Percentiles rank a stretch among this genome's conserved stretches.
phyloP scores from a whole-genome alignment of 495 filamentous ascomycete species.

The Collariella sp. region DNA sequence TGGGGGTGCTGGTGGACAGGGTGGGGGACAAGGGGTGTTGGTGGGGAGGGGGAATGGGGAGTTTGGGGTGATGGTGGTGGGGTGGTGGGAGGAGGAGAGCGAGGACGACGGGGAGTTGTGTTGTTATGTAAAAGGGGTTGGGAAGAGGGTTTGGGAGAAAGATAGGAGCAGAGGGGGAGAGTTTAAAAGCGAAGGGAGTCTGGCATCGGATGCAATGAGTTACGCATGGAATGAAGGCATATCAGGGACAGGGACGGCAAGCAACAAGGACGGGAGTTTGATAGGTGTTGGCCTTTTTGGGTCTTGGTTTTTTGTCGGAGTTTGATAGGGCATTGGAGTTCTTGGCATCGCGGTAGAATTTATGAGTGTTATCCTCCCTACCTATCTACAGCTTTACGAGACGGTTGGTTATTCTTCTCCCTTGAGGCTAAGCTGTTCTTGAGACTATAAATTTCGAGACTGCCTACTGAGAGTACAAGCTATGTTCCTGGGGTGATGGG shows the following conservation, averaged over 20 bases:
- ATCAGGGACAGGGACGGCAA: neutral
- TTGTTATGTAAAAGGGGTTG: neutral
- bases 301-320: too few relatives aligned
- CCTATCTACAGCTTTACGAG: too few relatives aligned
- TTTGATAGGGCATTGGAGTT: too few relatives aligned
- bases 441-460: too few relatives aligned
- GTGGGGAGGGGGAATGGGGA: constrained; percentile 35
- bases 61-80: constrained; percentile 48
- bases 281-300: neutral
- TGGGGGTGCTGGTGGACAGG: neutral
- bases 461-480: too few relatives aligned
- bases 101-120: neutral
- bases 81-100: constrained; percentile 41
- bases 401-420: too few relatives aligned
- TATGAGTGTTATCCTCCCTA: too few relatives aligned
- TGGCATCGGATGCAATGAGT: neutral
- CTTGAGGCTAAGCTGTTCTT: too few relatives aligned
- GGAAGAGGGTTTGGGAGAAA: neutral
- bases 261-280: neutral
- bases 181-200: neutral
- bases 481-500: too few relatives aligned
- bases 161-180: too few relatives aligned
- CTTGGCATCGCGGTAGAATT: too few relatives aligned
- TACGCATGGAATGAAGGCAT: neutral
- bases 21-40: too few relatives aligned